Base-by-base conservation (phyloP, 306 rosid genomes). In the Hippophae rhamnoides region DNA sequence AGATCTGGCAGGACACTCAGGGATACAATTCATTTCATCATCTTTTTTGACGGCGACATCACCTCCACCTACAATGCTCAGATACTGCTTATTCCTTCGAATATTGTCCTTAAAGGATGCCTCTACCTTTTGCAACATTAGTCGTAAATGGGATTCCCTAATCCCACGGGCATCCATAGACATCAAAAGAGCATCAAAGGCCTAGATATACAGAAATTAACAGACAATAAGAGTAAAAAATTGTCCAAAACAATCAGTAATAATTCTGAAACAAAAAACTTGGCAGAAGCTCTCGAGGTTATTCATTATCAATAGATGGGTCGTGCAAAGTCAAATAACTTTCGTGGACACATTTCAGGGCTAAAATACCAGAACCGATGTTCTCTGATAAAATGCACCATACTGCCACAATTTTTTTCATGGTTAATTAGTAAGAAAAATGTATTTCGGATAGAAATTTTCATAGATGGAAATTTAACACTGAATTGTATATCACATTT, bases 121-220 rank as follows among this genome's bases (percentile, higher is more conserved):
- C 79, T 93, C 97, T 61, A 84, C 75, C 82, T 74, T 93, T 79
- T 82, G 93, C 84, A 93, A 63, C 99, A 93, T 86, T 57, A 86
- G 72, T 65, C 95, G 95, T 73, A 93, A 68, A 81, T 93, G 95
- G 56, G 97, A 86, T 74, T 93, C 99, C 72, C 99, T 86, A 56
- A 80, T 60, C 51, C 99, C 99, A 1, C 99, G 97, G 10, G 95
- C 61, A 69, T 93, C 99, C 81, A 93, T 69, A 41, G 97, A 81
- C 52, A 53, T 68, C 75, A 81, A 72, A 75, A 93, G 94, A 70
- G 76, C 43, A 69, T 93, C 99, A 77, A 88, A 86, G 71, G 76
- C 99, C 99, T 93, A 57, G 66, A 82, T 52, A 62, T 11, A 71
- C 6, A 58, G 69, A n/a, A 7, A 51, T 67, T 47, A 47, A 54